These are phyloP conservation scores for Clavispora phyllophila DNA, from an alignment of 805 yeast genomes.

Conservation along the genomic window DNA sequence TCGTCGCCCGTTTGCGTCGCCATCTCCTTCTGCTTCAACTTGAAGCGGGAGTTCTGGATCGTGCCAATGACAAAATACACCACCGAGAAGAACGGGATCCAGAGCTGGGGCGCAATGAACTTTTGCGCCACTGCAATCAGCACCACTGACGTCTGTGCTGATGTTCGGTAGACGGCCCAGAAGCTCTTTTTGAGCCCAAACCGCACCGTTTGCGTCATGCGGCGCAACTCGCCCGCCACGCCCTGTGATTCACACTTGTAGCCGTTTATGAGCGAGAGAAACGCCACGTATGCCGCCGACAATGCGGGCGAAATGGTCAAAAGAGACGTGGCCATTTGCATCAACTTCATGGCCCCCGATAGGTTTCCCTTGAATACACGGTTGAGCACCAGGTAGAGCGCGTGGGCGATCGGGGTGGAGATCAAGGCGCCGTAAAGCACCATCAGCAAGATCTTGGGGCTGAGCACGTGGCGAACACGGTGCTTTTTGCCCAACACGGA, in stretches of 20 bases:
- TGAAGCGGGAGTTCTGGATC: slow-evolving; percentile 52
- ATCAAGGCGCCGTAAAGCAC: slow-evolving; percentile 50
- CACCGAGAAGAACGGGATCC: slow-evolving; percentile 60
- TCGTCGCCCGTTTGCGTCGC: not conserved
- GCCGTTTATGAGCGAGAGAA: slow-evolving; percentile 48
- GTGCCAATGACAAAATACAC: slow-evolving; percentile 60
- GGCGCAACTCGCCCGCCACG: slow-evolving; percentile 13
- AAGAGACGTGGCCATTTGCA: slow-evolving; percentile 50
- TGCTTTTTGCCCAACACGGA: slow-evolving; percentile 12
- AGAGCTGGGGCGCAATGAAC: slow-evolving; percentile 50
- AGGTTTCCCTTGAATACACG: slow-evolving; percentile 42
- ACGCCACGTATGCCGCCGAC: slow-evolving; percentile 44
- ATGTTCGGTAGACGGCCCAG: slow-evolving; percentile 43
- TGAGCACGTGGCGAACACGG: slow-evolving; percentile 36
- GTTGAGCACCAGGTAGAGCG: slow-evolving; percentile 41
- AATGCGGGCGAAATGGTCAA: slow-evolving; percentile 52
- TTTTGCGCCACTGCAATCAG: slow-evolving; percentile 54
- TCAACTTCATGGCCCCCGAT: slow-evolving; percentile 32
- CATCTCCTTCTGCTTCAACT: slow-evolving; percentile 19
- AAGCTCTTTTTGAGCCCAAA: slow-evolving; percentile 40
- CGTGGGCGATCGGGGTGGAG: slow-evolving; percentile 56
- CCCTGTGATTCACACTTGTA: slow-evolving; percentile 14
- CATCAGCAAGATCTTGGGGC: slow-evolving; percentile 47
- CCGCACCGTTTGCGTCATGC: slow-evolving; percentile 17
- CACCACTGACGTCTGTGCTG: slow-evolving; percentile 50